Evolutionary conservation across 305 asterid species (phyloP).

Genomic region (Fraxinus dipetala): DNA sequence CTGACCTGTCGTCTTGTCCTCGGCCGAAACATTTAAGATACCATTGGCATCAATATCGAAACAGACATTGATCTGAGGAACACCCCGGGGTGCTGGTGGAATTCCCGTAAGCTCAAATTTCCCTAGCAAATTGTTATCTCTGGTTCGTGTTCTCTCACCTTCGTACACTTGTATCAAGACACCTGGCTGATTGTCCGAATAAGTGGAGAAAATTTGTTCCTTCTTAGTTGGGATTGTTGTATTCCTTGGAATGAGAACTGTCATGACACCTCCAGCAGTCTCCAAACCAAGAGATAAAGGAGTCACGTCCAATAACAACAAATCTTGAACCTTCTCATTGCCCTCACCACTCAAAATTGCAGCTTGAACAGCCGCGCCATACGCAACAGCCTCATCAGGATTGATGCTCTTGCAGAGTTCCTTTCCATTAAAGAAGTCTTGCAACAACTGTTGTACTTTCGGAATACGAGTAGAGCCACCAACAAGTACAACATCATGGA

Average conservation of each 20-base stretch:
- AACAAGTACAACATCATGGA: slow-evolving; percentile 36
- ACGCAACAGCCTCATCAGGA: slow-evolving; percentile 40
- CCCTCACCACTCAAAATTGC: slow-evolving; percentile 42
- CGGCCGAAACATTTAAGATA: slow-evolving; percentile 36
- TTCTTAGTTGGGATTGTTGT: slow-evolving; percentile 37
- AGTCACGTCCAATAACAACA: slow-evolving; percentile 33
- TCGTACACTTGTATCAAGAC: slow-evolving; percentile 32
- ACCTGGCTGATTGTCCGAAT: slow-evolving; percentile 34
- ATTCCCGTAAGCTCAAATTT: slow-evolving; percentile 35
- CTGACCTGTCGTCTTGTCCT: slow-evolving; percentile 40
- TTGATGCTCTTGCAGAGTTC: slow-evolving; percentile 42
- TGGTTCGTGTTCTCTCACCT: slow-evolving; percentile 33
- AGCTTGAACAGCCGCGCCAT: slow-evolving; percentile 40
- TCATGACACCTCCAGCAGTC: slow-evolving; percentile 40
- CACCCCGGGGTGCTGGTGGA: slow-evolving; percentile 37
- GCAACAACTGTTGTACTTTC: slow-evolving; percentile 38
- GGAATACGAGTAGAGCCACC: slow-evolving; percentile 44
- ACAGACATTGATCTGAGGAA: slow-evolving; percentile 37
- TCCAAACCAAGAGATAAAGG: slow-evolving; percentile 35
- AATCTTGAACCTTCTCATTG: slow-evolving; percentile 34
- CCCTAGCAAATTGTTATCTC: slow-evolving; percentile 38
- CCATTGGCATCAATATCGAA: slow-evolving; percentile 41
- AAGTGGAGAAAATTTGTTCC: slow-evolving; percentile 31
- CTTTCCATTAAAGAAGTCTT: slow-evolving; percentile 42
- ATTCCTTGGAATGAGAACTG: slow-evolving; percentile 32